Evolutionary conservation across 2,329 filamentous ascomycete genomes (phyloP), one percentile per base, ranked within the genome.

Genomic region (Scedosporium dehoogii): DNA sequence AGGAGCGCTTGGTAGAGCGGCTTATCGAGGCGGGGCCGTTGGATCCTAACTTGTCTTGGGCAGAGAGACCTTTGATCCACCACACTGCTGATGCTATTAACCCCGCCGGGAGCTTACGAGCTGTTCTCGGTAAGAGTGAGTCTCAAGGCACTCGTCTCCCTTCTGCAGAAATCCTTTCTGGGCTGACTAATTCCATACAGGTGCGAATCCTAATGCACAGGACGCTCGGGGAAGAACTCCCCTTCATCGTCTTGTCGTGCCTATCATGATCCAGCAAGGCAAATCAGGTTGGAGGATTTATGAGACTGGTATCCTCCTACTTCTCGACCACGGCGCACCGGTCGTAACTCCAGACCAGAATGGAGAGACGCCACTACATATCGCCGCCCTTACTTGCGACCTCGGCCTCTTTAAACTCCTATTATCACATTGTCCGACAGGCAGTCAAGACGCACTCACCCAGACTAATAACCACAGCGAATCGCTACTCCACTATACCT

Each of bases 401-500:
- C 51, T 55, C 21, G 18, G 23, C 12, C 51, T 55, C 10, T 55
- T 55, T 12, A 14, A 25, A 16, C 51, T 12, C 51, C 12, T 23
- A 14, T 9, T 55, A 21, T 46, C 2, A 6, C 12, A 18, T 16
- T 46, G 5, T 5, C 12, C 51, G 6, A 25, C 16, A 21, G 6
- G 57, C 71, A 18, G 68, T 69, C 23, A 42, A 41, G 44, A 64
- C 67, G 21, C 65, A 69, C 14, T 64, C 60, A 63, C 23, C 25
- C 67, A 48, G 21, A 61, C 7, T 9, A 72, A 68, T 53, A 3
- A 55, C 2, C 51, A 66, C 18, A 65, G 67, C 2, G 70, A 73
- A 62, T 69, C 67, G 1, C 44, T 72, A 1, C 60, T 73, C 1
- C 70, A 72, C 60, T 72, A 64, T 44, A 70, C 70, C 1, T 70